Evolutionary conservation across 805 yeast genomes (phyloP), one percentile per base, ranked within the genome.

Genomic region (Candida awuae): DNA sequence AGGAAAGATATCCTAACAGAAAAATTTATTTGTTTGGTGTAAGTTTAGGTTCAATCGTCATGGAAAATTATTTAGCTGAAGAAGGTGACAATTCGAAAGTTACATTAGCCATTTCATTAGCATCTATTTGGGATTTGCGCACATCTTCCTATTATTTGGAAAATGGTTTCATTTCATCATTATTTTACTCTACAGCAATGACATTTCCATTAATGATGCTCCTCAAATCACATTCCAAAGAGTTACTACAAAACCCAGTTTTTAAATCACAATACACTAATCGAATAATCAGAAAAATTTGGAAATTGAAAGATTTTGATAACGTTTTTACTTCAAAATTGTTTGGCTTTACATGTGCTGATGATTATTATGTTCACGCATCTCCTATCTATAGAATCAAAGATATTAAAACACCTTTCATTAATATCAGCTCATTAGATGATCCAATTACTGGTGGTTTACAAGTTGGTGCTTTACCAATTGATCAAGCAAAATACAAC

Each of bases 1-100:
- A 68, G 30, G 42, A 44, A 31, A 54, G 62, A 34, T 80, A 67
- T 53, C 90, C 94, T 1, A 61, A 68, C 37, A 73, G 84, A n/a
- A 64, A 73, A 17, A 73, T 82, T 41, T 78, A 71, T 52, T 70
- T 79, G 23, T 75, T 74, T n/a, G 95, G 94, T 3, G 80, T 79
- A 52, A 80, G 88, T n/a, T 68, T 84, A 38, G 95, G 95, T 2
- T 88, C 82, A 0, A 69, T 79, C 3, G 68, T 84, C 23, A 63
- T 84, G 43, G 70, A 82, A 21, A 85, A 84, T 53, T 84, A 77
- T 56, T 54, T 84, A 16, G 90, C 87, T 8, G 80, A 75, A 51
- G 77, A 76, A 47, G 74, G 72, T 9, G 68, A 62, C 1, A 52
- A 64, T n/a, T 56, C 65, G 19, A 60, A 61, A 14, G 54, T 77